These are phyloP conservation scores for Dactylellina leptospora DNA, from an alignment of 2,329 filamentous ascomycete genomes.

Conservation along the genomic window DNA sequence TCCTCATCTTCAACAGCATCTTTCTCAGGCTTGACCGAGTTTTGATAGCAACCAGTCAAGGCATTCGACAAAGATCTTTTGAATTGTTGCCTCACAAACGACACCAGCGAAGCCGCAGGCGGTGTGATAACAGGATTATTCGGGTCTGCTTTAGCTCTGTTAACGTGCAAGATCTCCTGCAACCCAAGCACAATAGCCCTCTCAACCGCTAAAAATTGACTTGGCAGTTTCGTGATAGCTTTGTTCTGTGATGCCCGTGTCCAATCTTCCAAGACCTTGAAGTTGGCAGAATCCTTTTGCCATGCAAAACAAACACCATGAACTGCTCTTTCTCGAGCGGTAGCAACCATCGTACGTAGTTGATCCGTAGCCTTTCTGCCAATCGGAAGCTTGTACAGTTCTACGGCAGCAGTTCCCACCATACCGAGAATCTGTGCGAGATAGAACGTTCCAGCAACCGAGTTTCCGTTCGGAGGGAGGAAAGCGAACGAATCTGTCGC, in stretches of 20 bases:
- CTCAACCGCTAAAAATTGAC: conserved; percentile 85
- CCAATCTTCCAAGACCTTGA: conserved; percentile 94
- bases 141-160: conserved; percentile 80
- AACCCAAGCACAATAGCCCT: conserved; percentile 81
- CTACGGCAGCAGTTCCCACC: conserved; percentile 70
- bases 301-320: conserved; percentile 87
- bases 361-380: conserved; percentile 76
- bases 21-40: conserved; percentile 79
- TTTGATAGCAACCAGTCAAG: conserved; percentile 94
- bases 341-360: conserved; percentile 77
- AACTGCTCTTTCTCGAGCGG: conserved; percentile 83
- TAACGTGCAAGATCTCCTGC: conserved; percentile 94
- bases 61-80: conserved; percentile 94
- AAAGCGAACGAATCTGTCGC: conserved; percentile 60
- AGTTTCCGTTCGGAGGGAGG: conserved; percentile 93
- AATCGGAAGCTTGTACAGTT: conserved; percentile 49
- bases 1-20: conserved; percentile 67
- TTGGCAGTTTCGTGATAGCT: conserved; percentile 90
- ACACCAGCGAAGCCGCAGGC: conserved; percentile 84
- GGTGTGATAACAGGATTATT: conserved; percentile 81
- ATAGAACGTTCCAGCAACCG: conserved; percentile 90
- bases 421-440: conserved; percentile 81
- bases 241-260: conserved; percentile 79
- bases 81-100: conserved; percentile 91
- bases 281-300: conserved; percentile 91